Evolutionary conservation across 2,329 filamentous ascomycete genomes (phyloP).

Genomic region (Penicillium sp.): DNA sequence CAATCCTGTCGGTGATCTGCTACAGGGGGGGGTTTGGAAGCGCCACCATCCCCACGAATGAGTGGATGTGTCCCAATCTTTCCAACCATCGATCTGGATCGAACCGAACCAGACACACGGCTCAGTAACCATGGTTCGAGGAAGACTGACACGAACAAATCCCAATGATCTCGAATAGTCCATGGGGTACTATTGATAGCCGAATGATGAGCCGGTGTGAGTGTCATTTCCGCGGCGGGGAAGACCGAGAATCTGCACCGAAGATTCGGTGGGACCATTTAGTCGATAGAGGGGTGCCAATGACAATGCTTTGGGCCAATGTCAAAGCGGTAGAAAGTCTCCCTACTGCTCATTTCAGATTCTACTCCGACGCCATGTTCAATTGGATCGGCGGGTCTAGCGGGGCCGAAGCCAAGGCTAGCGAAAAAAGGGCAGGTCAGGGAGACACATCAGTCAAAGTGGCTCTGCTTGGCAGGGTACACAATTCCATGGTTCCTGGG

Average conservation of each 20-base stretch:
- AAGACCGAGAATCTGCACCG: neutral
- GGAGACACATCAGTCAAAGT: neutral
- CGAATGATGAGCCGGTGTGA: neutral
- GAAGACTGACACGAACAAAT: neutral
- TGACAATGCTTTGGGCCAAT: neutral
- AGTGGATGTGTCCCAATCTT: neutral
- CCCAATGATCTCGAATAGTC: neutral
- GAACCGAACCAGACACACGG: neutral
- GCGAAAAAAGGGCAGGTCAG: slow-evolving; percentile 13
- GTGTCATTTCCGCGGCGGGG: neutral
- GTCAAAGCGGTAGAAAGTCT: neutral
- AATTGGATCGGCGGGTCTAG: slow-evolving; percentile 6
- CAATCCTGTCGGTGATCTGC: neutral
- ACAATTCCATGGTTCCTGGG: slow-evolving; percentile 5
- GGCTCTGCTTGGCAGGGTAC: neutral
- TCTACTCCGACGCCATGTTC: neutral
- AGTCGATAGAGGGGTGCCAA: neutral
- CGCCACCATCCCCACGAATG: neutral
- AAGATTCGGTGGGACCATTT: neutral
- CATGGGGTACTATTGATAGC: neutral
- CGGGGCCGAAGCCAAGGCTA: neutral
- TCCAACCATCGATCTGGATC: neutral
- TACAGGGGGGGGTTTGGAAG: neutral
- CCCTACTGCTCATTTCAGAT: neutral
- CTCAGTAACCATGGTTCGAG: neutral